phyloP scores from a whole-genome alignment of 1,284 basidiomycete genomes.

The Cystobasidiaceae sp. region DNA sequence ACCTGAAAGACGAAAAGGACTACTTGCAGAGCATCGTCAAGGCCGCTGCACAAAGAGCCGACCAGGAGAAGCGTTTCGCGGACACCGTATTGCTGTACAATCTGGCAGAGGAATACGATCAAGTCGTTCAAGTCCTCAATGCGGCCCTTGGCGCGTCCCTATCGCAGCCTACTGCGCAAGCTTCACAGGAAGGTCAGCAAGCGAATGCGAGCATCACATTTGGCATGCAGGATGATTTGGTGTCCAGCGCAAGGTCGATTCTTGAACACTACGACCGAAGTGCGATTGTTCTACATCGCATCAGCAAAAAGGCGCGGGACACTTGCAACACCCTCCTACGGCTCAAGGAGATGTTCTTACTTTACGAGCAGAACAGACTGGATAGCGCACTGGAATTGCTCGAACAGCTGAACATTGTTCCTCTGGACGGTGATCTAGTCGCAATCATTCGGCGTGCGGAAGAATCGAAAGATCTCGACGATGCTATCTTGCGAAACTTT shows the following conservation, averaged over 20 bases:
- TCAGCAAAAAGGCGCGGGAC: conserved; percentile 67
- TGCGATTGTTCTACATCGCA: conserved; percentile 66
- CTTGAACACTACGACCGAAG: conserved; percentile 79
- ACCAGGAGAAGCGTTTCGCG: conserved; percentile 63
- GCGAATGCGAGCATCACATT: conserved; percentile 52
- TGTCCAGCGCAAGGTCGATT: conserved; percentile 74
- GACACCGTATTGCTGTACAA: conserved; percentile 96
- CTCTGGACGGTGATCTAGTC: conserved; percentile 76
- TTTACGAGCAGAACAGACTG: conserved; percentile 55
- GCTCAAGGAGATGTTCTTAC: conserved; percentile 74
- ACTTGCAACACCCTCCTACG: conserved; percentile 62
- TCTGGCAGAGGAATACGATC: conserved; percentile 83
- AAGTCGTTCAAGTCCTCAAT: conserved; percentile 81
- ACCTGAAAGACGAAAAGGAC: conserved; percentile 62
- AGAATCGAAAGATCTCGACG: conserved; percentile 83
- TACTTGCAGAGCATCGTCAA: conserved; percentile 80
- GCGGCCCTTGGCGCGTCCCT: conserved; percentile 82
- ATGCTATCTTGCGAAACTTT: conserved; percentile 78
- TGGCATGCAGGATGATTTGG: conserved; percentile 63
- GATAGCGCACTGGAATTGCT: conserved; percentile 57
- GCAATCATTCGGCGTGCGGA: conserved; percentile 82
- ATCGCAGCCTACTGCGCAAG: conserved; percentile 53
- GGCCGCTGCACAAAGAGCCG: conserved; percentile 67
- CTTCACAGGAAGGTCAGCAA: conserved; percentile 20
- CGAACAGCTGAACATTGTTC: conserved; percentile 82